Evolutionary conservation across 2,329 filamentous ascomycete species (phyloP), one percentile per base, ranked within the genome.

Genomic region (Trichoderma sp.): DNA sequence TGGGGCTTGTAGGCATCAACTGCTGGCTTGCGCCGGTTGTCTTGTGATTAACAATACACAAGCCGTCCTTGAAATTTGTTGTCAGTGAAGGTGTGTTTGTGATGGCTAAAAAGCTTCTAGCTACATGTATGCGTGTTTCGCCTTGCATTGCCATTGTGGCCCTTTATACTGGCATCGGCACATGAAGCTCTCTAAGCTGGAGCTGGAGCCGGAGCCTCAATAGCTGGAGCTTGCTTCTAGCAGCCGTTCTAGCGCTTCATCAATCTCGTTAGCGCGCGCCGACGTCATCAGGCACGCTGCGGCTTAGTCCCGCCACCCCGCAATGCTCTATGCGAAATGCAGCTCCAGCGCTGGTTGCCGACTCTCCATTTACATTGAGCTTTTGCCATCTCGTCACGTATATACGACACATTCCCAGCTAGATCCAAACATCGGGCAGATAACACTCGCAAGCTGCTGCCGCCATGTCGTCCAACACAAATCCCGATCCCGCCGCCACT

Each of bases 401-500:
- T 26, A 26, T 4, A 26, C 26, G n/a, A 26, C 11, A 46, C 21
- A 34, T 6, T 2, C 7, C 26, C 8, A 34, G 3, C 16, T 18
- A 7, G n/a, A 51, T n/a, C 30, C 21, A 59, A 8, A 6, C 26
- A 5, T 4, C n/a, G 30, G 3, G 2, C 18, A 18, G 10, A 32
- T 6, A 49, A 3, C n/a, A 49, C 32, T 5, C 11, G 14, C 6
- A 34, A 49, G n/a, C 8, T 24, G 26, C 5, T 26, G 26, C 10
- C n/a, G 59, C 56, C 54, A 81, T 81, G 79, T 79, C 79, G 24
- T 28, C 74, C 16, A 73, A 73, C 28, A 80, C 77, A 32, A 76
- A 81, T 73, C 83, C 81, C 65, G 79, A 84, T 71, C 81, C 82
- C 24, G 72, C 76, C 28, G 70, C 76, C 43, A 72, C 75, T 66